A percentile compares a stretch with the other conserved stretches of the same genome.
These are phyloP conservation scores for Penicillium crystallinum DNA, from an alignment of 495 filamentous ascomycete genomes.

Conservation along the genomic window DNA sequence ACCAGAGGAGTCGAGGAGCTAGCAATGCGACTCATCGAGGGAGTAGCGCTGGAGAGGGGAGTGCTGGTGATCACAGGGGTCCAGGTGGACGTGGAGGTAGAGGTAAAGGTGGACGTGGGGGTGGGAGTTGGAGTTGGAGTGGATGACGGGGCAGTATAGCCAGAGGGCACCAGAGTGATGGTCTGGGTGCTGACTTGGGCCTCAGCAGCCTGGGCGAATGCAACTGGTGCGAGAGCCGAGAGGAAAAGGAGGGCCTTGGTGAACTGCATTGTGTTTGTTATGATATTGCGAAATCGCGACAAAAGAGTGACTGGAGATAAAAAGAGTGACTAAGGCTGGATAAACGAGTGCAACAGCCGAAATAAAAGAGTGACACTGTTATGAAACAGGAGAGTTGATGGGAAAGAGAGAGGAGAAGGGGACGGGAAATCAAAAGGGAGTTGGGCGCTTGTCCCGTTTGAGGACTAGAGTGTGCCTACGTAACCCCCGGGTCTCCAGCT, in stretches of 20 bases:
- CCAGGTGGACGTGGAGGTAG: slow-evolving; percentile 16
- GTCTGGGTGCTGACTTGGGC: slow-evolving; percentile 21
- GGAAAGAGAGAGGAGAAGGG: slow-evolving; percentile 12
- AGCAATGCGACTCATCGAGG: slow-evolving; percentile 10
- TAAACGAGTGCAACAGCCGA: slow-evolving; percentile 35
- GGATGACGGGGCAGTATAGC: slow-evolving; percentile 23
- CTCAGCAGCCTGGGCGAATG: slow-evolving; percentile 25
- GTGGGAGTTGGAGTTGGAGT: slow-evolving; percentile 20
- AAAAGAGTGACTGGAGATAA: neutral
- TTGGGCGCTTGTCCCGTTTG: slow-evolving; percentile 9
- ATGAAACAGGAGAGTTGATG: slow-evolving; percentile 18
- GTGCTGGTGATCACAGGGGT: slow-evolving; percentile 17
- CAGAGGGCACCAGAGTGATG: slow-evolving; percentile 31
- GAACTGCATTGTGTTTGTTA: slow-evolving; percentile 30
- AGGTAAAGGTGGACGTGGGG: slow-evolving; percentile 19
- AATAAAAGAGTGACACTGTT: slow-evolving; percentile 27
- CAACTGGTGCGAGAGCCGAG: slow-evolving; percentile 30
- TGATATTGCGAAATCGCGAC: slow-evolving; percentile 1
- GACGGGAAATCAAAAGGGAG: slow-evolving; percentile 6
- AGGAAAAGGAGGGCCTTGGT: slow-evolving; percentile 31
- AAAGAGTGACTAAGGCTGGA: slow-evolving; percentile 38
- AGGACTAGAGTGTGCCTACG: neutral
- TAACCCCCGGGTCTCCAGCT: too few relatives aligned
- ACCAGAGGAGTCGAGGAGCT: slow-evolving; percentile 18
- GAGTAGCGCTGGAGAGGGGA: slow-evolving; percentile 13